Evolutionary conservation across 169 alveolate species (phyloP).

Genomic region (Plasmodium blacklocki): DNA sequence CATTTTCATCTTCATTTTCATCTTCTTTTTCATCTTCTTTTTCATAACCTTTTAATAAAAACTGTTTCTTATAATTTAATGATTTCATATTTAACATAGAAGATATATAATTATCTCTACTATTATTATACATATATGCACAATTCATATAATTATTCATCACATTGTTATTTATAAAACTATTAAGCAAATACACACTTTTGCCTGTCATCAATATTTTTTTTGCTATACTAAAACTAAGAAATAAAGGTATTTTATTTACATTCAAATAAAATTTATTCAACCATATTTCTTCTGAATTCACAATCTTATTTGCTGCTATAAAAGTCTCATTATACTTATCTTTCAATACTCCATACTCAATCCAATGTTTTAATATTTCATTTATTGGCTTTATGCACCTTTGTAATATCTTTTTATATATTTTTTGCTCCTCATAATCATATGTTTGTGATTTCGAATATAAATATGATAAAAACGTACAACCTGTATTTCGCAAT

Average conservation of each 20-base stretch:
- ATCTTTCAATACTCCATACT: slow-evolving; percentile 43
- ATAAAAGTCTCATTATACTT: slow-evolving; percentile 61
- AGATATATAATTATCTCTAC: neutral
- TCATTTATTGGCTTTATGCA: slow-evolving; percentile 51
- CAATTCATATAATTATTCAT: neutral
- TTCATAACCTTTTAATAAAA: too few species aligned
- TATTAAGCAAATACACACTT: slow-evolving; percentile 44
- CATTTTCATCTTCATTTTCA: too few species aligned
- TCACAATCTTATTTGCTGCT: slow-evolving; percentile 25
- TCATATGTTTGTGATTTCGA: slow-evolving; percentile 65
- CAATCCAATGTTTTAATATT: slow-evolving; percentile 59
- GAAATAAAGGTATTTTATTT: slow-evolving; percentile 43
- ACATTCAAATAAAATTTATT: slow-evolving; percentile 35
- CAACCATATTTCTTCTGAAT: slow-evolving; percentile 55
- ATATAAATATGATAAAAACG: slow-evolving; percentile 47
- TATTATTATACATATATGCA: neutral
- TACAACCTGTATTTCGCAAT: slow-evolving; percentile 39
- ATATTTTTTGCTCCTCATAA: slow-evolving; percentile 57
- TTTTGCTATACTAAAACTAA: slow-evolving; percentile 38
- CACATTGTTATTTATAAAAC: neutral
- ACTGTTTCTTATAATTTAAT: too few species aligned
- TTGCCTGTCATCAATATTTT: slow-evolving; percentile 53
- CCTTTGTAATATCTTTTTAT: slow-evolving; percentile 34
- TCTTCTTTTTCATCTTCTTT: too few species aligned
- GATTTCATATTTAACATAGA: too few species aligned